Evolutionary conservation across 2,329 filamentous ascomycete species (phyloP).

Genomic region (Parascedosporium putredinis): DNA sequence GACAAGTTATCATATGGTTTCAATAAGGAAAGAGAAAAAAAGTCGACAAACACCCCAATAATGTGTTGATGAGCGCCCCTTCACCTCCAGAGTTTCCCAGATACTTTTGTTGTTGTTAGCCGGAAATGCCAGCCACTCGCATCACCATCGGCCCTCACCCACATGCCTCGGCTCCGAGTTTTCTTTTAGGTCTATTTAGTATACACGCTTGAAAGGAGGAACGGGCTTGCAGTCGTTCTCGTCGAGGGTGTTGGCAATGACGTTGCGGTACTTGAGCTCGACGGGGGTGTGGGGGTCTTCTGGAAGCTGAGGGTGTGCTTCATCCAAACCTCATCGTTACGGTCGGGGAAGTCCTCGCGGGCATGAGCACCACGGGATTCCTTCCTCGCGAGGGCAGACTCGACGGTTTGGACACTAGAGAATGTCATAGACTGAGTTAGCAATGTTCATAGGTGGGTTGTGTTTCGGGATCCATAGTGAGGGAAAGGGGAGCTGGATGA

Average conservation of each 20-base stretch:
- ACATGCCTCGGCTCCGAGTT: neutral
- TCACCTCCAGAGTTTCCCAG: conserved; percentile 9
- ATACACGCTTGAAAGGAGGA: conserved; percentile 90
- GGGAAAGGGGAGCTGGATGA: neutral
- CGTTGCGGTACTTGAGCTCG: conserved; percentile 75
- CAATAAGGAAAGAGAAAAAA: no score
- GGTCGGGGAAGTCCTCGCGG: conserved; percentile 90
- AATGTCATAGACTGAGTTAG: conserved; percentile 10
- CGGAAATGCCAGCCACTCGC: conserved; percentile 10
- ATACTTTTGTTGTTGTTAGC: neutral
- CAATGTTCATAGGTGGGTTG: no score
- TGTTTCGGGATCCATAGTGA: neutral
- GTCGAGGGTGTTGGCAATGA: conserved; percentile 75
- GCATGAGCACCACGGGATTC: conserved; percentile 96
- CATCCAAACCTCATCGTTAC: conserved; percentile 97
- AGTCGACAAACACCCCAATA: neutral
- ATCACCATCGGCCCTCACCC: conserved; percentile 2
- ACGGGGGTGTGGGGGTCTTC: conserved; percentile 83
- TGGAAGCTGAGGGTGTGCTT: conserved; percentile 98
- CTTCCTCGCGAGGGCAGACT: conserved; percentile 84
- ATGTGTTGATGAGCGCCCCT: conserved; percentile 9
- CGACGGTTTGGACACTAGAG: conserved; percentile 73
- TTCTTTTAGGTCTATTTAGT: conserved; percentile 40
- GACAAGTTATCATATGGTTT: neutral
- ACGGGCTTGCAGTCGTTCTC: conserved; percentile 94